Base-by-base conservation (phyloP, 1,284 basidiomycete genomes). In the Ceratobasidium sp. region DNA sequence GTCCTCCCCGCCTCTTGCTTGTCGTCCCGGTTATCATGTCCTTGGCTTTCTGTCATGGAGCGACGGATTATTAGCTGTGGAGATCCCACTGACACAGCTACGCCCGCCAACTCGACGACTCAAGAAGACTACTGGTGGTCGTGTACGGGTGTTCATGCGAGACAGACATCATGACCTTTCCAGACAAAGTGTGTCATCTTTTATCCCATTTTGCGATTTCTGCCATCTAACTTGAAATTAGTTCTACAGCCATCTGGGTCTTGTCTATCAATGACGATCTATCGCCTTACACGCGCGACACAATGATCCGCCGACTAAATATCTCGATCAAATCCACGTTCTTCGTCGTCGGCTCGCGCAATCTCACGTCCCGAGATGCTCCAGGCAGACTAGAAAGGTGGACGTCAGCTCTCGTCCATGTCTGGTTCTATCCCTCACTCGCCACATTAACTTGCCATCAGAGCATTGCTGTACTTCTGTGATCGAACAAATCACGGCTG, bases 51-150 rank as follows among this genome's bases (percentile, higher is more conserved):
- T 46, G 13, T n/a, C 68, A 58, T 70, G 68, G 68, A 53, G 33
- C 23, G 66, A 42, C 39, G 63, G 7, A 58, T 39, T 26, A 69
- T 33, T 33, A 94, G 93, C n/a, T 89, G 91, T 26, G 93, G 93
- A 82, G 87, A 84, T 46, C 86, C 87, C 63, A 90, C 92, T 81
- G 89, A 92, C 46, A 85, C 85, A 3, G 89, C 91, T 15, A 91
- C 90, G 3, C 85, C 90, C 5, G 84, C 91, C 61, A 91, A 93
- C 56, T 86, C 89, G 10, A 80, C 80, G 2, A 78, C 80, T 9
- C 80, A 79, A 28, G 85, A 84, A 79, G 90, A 91, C 81, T 92
- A 92, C 60, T 95, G 93, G 94, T 95, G 94, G 94, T 88, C 88
- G 26, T 89, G 88, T 82, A 87, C 79, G 86, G 86, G 58, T 89